Evolutionary conservation across 1,284 basidiomycete species (phyloP).

Genomic region (Puccinia hordei): DNA sequence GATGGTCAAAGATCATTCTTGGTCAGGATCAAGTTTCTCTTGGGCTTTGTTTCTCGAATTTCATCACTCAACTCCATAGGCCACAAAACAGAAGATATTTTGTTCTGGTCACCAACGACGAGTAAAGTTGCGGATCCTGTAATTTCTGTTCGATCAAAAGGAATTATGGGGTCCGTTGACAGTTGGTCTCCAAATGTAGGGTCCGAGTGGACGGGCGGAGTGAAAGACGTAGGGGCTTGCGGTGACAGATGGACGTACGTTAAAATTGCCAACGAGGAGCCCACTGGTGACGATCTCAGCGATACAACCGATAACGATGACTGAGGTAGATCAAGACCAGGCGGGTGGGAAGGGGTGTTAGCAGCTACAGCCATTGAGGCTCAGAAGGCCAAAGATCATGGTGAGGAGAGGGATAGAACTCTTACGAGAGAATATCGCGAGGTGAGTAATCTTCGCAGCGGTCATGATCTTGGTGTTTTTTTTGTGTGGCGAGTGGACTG

Average conservation of each 20-base stretch:
- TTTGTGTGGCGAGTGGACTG: not conserved
- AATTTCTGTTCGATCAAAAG: constrained; percentile 4
- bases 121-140: not conserved
- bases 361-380: not conserved
- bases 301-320: constrained; percentile 35
- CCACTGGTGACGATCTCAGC: constrained; percentile 46
- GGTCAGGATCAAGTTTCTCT: not conserved
- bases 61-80: constrained; percentile 46
- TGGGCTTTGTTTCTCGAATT: too few species aligned
- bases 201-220: not conserved
- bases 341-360: too few species aligned
- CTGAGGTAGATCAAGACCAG: not conserved
- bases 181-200: not conserved
- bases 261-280: constrained; percentile 36
- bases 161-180: not conserved
- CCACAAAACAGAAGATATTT: constrained; percentile 44
- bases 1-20: not conserved
- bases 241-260: constrained; percentile 11
- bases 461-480: constrained; percentile 10
- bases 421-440: constrained; percentile 27
- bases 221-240: not conserved
- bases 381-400: not conserved
- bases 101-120: constrained; percentile 5
- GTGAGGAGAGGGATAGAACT: not conserved
- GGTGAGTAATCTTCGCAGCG: not conserved